Evolutionary conservation across 176 grass and related monocot genomes (phyloP).

Genomic region (Carex kokanica): DNA sequence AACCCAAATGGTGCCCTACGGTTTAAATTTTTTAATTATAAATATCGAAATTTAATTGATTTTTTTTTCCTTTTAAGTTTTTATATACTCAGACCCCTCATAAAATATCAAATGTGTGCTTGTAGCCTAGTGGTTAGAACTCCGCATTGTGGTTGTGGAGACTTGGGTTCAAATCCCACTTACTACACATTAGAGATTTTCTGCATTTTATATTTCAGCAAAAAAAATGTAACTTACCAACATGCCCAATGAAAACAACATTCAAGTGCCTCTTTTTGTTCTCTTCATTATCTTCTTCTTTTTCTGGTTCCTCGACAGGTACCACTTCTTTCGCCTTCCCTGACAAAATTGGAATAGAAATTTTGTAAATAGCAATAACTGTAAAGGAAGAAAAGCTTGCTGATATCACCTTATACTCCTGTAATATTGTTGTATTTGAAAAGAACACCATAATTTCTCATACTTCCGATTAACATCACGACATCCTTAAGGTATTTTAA

Average conservation of each 20-base stretch:
- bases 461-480: neutral
- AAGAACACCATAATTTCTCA: neutral
- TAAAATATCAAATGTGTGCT: too few species aligned
- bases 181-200: too few species aligned
- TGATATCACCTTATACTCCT: neutral
- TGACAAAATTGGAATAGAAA: neutral
- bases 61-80: too few species aligned
- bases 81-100: too few species aligned
- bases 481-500: neutral
- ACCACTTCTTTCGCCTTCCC: constrained; percentile 33
- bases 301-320: constrained; percentile 22
- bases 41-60: too few species aligned
- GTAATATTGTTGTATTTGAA: neutral
- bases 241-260: constrained; percentile 95
- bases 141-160: too few species aligned
- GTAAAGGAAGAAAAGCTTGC: constrained; percentile 3
- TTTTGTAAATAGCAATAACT: neutral
- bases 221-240: constrained; percentile 68
- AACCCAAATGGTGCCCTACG: too few species aligned
- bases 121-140: too few species aligned
- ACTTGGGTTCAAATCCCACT: too few species aligned
- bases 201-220: too few species aligned
- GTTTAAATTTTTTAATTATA: too few species aligned
- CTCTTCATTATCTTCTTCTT: constrained; percentile 48
- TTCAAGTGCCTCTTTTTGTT: constrained; percentile 75